These are phyloP conservation scores for Saturnispora hagleri DNA, from an alignment of 805 yeast species.

Conservation along the genomic window DNA sequence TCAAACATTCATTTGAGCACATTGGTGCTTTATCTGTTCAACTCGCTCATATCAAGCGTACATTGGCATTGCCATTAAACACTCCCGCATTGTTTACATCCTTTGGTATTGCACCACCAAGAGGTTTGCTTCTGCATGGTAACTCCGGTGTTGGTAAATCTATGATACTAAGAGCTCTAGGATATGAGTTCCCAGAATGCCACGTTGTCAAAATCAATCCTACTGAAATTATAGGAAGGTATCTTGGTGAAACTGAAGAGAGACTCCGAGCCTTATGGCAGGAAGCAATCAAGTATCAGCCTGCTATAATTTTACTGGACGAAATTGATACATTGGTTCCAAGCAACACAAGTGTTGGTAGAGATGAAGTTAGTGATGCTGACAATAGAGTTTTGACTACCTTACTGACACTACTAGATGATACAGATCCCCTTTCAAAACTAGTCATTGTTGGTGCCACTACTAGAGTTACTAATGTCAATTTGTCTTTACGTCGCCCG, in stretches of 20 bases:
- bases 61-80: slow-evolving; percentile 73
- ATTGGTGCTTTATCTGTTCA: slow-evolving; percentile 76
- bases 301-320: slow-evolving; percentile 81
- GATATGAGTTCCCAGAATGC: slow-evolving; percentile 59
- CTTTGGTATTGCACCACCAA: slow-evolving; percentile 86
- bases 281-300: slow-evolving; percentile 82
- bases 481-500: slow-evolving; percentile 83
- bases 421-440: slow-evolving; percentile 45
- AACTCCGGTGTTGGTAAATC: slow-evolving; percentile 98
- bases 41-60: slow-evolving; percentile 48
- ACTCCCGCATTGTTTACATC: slow-evolving; percentile 68
- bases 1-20: slow-evolving; percentile 27
- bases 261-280: slow-evolving; percentile 71
- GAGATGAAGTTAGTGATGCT: slow-evolving; percentile 81
- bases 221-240: slow-evolving; percentile 85
- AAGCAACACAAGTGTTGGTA: slow-evolving; percentile 42
- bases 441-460: slow-evolving; percentile 84
- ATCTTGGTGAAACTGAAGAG: slow-evolving; percentile 88
- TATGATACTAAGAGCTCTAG: slow-evolving; percentile 74
- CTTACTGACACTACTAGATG: slow-evolving; percentile 71
- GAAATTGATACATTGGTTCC: slow-evolving; percentile 93
- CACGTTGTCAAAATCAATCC: slow-evolving; percentile 85
- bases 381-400: slow-evolving; percentile 90
- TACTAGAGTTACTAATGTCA: slow-evolving; percentile 83
- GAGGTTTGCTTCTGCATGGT: slow-evolving; percentile 91